phyloP scores from a whole-genome alignment of 768 basidiomycete genomes.

The Boletus vermiculosoides region DNA sequence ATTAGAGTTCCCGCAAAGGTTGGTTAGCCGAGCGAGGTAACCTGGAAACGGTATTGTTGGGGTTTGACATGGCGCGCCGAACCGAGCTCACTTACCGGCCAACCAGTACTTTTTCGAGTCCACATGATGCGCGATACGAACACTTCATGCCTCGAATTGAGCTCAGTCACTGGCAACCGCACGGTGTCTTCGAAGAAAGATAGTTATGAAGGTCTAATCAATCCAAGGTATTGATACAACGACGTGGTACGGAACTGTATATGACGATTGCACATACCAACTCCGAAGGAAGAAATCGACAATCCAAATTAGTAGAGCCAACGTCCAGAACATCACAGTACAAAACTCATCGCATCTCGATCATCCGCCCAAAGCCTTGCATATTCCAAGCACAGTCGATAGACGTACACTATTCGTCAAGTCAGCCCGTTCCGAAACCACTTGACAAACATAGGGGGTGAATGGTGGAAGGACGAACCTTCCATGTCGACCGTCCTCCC shows the following conservation, averaged over 20 bases:
- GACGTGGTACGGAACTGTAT: neutral
- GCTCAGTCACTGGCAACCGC: neutral
- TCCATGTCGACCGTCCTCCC: conserved; percentile 90
- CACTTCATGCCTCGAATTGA: too few relatives aligned
- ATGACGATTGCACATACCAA: neutral
- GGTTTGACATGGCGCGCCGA: too few relatives aligned
- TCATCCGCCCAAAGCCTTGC: conserved; percentile 84
- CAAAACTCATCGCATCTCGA: conserved; percentile 62
- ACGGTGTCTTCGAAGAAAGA: neutral
- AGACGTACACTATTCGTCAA: conserved; percentile 66
- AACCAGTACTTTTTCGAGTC: too few relatives aligned
- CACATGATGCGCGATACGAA: too few relatives aligned
- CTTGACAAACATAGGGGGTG: too few relatives aligned
- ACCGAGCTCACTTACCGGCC: too few relatives aligned
- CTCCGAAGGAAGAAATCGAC: neutral
- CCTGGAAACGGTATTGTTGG: too few relatives aligned
- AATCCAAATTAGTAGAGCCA: neutral
- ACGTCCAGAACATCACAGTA: conserved; percentile 13
- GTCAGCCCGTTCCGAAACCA: neutral
- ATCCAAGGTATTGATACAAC: neutral
- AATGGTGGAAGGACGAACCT: conserved; percentile 47
- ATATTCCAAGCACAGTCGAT: conserved; percentile 86
- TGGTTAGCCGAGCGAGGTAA: too few relatives aligned
- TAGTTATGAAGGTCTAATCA: neutral
- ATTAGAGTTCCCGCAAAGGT: too few relatives aligned